phyloP scores from a whole-genome alignment of 1,139 yeast genomes.

The Keqinozyma sinolaborantium region DNA sequence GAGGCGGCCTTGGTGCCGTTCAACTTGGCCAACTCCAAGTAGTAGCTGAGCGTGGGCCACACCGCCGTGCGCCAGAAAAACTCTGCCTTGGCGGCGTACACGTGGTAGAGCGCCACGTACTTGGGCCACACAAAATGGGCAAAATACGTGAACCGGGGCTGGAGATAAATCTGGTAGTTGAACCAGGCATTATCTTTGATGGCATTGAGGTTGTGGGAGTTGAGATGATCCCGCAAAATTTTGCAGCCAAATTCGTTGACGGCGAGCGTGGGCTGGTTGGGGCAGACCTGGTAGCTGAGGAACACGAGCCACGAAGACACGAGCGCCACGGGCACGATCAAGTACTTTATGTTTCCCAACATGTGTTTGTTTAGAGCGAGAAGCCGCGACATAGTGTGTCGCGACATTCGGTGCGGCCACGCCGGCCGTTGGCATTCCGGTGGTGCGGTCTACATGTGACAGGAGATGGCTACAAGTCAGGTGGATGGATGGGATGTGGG shows the following conservation, averaged over 20 bases:
- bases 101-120: slow-evolving; percentile 4
- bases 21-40: background rate
- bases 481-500: no score
- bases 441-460: no score
- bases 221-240: background rate
- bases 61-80: slow-evolving; percentile 2
- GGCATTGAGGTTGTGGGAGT: background rate
- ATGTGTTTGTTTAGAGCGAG: no score
- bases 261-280: background rate
- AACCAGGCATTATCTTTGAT: slow-evolving; percentile 3
- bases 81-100: slow-evolving; percentile 2
- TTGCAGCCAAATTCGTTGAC: background rate
- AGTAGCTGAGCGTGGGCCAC: background rate
- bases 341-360: slow-evolving; percentile 27
- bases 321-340: slow-evolving; percentile 44
- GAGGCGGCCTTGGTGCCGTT: background rate
- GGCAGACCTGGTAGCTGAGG: background rate
- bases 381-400: no score
- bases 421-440: no score
- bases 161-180: slow-evolving; percentile 11
- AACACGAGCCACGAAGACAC: background rate
- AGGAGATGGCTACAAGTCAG: no score
- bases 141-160: slow-evolving; percentile 8
- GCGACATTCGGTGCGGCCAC: no score
- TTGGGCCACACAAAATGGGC: slow-evolving; percentile 10